Evolutionary conservation across 139 green algal genomes (phyloP), one percentile per base, ranked within the genome.

Genomic region (Haematococcus lacustris): DNA sequence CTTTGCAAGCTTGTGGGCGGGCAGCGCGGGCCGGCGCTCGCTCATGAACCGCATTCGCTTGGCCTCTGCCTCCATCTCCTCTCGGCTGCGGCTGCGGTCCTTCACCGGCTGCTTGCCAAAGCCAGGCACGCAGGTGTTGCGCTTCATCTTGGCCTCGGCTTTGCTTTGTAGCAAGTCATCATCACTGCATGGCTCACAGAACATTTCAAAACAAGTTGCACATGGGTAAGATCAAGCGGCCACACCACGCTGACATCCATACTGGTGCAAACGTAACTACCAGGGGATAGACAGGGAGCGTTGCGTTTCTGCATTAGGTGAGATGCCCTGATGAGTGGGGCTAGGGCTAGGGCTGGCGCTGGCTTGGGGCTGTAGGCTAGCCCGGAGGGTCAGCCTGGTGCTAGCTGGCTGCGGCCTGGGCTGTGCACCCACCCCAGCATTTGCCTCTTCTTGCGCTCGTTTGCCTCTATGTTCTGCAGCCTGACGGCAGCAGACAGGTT

Each of bases 381-480:
- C n/a, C n/a, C n/a, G n/a, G n/a, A n/a, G n/a, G n/a, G n/a, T n/a
- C n/a, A n/a, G n/a, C n/a, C n/a, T n/a, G n/a, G n/a, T n/a, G n/a
- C n/a, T n/a, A n/a, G n/a, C n/a, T n/a, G n/a, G n/a, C n/a, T n/a
- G n/a, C n/a, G n/a, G n/a, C n/a, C n/a, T n/a, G n/a, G n/a, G n/a
- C n/a, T n/a, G n/a, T n/a, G n/a, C 39, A 30, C 41, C 71, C 43
- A 34, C 21, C 71, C 79, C 65, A 96, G 84, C 63, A 96, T 70
- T 9, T 51, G 26, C 64, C 74, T 74, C 75, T 96, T 96, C n/a
- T 87, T 86, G 1, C 53, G 66, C 77, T 96, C 91, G 1, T 88
- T 96, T 35, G 89, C 89, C 73, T 96, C 91, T 23, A 96, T 96
- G 76, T 94, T 94, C 7, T 73, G 73, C 68, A 96, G 74, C 76